Evolutionary conservation across 2,329 filamentous ascomycete species (phyloP).

Genomic region (Paraconiothyrium brasiliense): DNA sequence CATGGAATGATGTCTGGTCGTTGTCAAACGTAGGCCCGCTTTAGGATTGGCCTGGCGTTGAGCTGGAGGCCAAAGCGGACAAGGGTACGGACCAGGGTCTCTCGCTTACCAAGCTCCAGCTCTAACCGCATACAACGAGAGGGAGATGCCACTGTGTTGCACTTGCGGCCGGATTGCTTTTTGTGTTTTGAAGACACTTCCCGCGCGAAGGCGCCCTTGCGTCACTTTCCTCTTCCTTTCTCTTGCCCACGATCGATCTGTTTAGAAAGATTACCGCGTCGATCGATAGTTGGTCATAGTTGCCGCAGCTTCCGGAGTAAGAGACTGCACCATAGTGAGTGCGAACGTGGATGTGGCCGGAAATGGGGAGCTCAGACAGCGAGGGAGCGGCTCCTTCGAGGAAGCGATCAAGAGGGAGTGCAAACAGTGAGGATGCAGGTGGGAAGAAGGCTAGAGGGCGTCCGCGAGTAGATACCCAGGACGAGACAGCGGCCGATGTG

Average conservation of each 20-base stretch:
- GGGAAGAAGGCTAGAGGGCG: constrained; percentile 72
- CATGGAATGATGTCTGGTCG: neutral
- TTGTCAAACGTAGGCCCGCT: neutral
- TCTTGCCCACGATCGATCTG: neutral
- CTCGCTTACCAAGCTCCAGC: constrained; percentile 13
- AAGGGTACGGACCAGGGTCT: neutral
- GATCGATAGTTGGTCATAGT: neutral
- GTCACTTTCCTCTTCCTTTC: neutral
- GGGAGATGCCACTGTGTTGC: constrained; percentile 7
- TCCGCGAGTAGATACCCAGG: constrained; percentile 77
- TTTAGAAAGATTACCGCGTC: neutral
- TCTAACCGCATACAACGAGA: constrained; percentile 14
- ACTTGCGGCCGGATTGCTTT: constrained; percentile 10
- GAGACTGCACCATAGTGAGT: neutral
- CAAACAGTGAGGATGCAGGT: constrained; percentile 36
- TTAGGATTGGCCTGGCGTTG: neutral
- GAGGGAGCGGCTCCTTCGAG: constrained; percentile 39
- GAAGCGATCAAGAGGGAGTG: constrained; percentile 43
- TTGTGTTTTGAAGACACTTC: constrained; percentile 4
- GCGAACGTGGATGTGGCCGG: neutral
- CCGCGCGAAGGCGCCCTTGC: constrained; percentile 5
- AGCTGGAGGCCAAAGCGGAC: neutral
- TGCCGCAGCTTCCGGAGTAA: constrained; percentile 11
- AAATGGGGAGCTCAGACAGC: constrained; percentile 44
- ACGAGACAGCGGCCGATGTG: constrained; percentile 81